phyloP scores from a whole-genome alignment of 345 rosid genomes.

The Eutrema japonicum region DNA sequence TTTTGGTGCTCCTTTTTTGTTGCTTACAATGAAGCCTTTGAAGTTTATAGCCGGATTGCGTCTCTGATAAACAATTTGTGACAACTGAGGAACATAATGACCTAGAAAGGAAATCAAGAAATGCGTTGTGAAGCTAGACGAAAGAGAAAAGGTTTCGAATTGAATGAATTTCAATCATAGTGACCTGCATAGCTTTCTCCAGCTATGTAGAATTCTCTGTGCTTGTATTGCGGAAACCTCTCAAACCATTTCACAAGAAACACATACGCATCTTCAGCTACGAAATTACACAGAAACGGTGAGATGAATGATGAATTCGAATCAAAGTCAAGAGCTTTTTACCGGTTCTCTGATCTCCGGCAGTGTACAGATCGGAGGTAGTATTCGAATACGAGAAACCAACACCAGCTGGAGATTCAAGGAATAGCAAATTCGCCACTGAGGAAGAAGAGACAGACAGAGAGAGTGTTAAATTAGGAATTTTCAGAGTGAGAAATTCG shows the following conservation, averaged over 20 bases:
- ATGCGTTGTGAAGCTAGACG: neutral
- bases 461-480: neutral
- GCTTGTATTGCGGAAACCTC: conserved; percentile 95
- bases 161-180: neutral
- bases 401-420: conserved; percentile 98
- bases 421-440: conserved; percentile 93
- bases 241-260: conserved; percentile 89
- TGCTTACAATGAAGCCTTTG: conserved; percentile 88
- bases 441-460: neutral
- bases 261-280: conserved; percentile 89
- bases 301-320: neutral
- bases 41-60: conserved; percentile 76
- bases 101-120: conserved; percentile 50
- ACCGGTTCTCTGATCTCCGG: conserved; percentile 92
- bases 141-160: neutral
- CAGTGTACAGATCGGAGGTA: conserved; percentile 74
- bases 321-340: conserved; percentile 21
- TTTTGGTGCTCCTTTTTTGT: no score
- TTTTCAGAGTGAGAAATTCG: neutral
- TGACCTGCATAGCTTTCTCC: conserved; percentile 98
- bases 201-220: conserved; percentile 87
- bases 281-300: conserved; percentile 23
- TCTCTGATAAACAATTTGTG: conserved; percentile 70
- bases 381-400: conserved; percentile 93
- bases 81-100: conserved; percentile 96